Base-by-base conservation (phyloP, 768 basidiomycete species). In the Leccinum boreale region DNA sequence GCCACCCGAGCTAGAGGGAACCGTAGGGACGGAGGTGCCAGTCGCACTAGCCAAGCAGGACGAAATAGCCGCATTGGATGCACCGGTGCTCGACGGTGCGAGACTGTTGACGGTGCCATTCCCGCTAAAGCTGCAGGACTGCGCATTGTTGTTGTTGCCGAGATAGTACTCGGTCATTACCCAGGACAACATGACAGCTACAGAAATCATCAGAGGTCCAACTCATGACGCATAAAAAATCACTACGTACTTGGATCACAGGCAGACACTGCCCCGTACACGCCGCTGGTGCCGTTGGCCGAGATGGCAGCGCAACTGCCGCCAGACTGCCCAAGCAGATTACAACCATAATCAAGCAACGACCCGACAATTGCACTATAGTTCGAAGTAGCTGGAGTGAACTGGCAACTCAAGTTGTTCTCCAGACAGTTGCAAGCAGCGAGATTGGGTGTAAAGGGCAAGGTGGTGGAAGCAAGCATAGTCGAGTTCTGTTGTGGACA, bases 381-480 rank as follows among this genome's bases (percentile, higher is more conserved):
- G 72, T 89, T 87, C 15, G 75, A 74, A 2, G 84, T 85, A 42
- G 76, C 63, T 24, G 87, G 86, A 7, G 78, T 86, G 67, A 93
- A 93, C 61, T 77, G 78, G 71, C 94, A 97, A 62, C 84, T 81
- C 54, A 95, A 79, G 21, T 79, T 78, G 53, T 73, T 74, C 70
- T 84, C 78, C 64, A 95, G 67, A 70, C 94, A 97, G 55, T 79
- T 73, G 73, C 94, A 97, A n/a, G 86, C 87, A 24, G 79, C 73
- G 52, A 86, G 80, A 69, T 91, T 87, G 3, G 94, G 94, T 5
- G 94, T 97, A 1, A 88, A 85, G 17, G 94, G 94, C 33, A 96
- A 76, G 10, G 78, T 84, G 1, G 78, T 79, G 6, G 86, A 85
- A 33, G 87, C 91, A 46, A 83, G 73, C 71, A 88, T 83, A 2